Evolutionary conservation across 2,329 filamentous ascomycete species (phyloP), one percentile per base, ranked within the genome.

Genomic region (Colletotrichum simmondsii): DNA sequence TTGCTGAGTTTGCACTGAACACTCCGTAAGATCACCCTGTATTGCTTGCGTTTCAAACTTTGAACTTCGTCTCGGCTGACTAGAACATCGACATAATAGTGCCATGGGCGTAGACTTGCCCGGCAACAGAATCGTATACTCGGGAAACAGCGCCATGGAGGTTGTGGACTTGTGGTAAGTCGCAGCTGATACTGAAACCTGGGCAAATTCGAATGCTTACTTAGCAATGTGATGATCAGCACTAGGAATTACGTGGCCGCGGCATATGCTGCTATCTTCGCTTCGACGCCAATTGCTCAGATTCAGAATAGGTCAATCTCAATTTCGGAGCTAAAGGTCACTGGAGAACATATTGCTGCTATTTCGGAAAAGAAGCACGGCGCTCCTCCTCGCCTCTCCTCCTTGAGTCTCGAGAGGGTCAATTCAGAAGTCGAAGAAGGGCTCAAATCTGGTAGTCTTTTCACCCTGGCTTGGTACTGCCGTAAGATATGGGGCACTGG

Each of bases 231-330:
- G 2, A 14, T 1, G 1, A 5, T 4, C 28, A 79, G 79, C 37
- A 78, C 78, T 2, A 75, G 77, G n/a, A 67, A 76, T 16, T 79
- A 79, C 19, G 78, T 80, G 1, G 78, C 77, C 4, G 76, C 75
- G 11, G 79, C 76, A 0, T 79, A 80, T 42, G 76, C 75, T 5
- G 77, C 77, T 2, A 77, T 80, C 35, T 80, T 80, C n/a, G 72
- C 78, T 0, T 63, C 22, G 2, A 80, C 74, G 0, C 76, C 78
- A 6, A 70, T 76, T 2, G 53, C 73, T 2, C 58, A 78, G 49
- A 71, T 80, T 0, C 59, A 73, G 4, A 76, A 75, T 14, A 71
- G 78, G 8, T 68, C 58, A 7, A 77, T 80, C 28, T 72, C 75
- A 3, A 26, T 80, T 42, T 75, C 75, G 1, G 79, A 80, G 58